Evolutionary conservation across 1,284 basidiomycete genomes (phyloP).

Genomic region (Tremellales sp.): DNA sequence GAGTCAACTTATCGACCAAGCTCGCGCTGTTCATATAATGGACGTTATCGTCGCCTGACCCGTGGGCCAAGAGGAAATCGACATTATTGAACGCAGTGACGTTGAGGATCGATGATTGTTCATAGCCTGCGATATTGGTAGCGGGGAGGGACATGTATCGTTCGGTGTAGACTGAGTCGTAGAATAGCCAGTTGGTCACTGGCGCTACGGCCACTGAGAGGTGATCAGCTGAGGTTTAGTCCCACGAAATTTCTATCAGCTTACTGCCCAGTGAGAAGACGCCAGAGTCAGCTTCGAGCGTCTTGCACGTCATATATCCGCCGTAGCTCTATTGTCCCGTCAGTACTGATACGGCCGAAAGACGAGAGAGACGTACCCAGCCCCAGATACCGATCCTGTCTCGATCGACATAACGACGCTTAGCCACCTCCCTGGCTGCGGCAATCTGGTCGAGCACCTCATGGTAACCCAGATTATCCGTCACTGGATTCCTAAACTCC

Average conservation of each 20-base stretch:
- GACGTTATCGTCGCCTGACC: constrained; percentile 88
- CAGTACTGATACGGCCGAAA: constrained; percentile 1
- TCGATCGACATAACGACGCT: constrained; percentile 51
- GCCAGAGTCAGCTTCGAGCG: constrained; percentile 78
- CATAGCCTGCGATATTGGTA: constrained; percentile 75
- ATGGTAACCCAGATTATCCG: constrained; percentile 75
- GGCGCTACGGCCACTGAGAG: constrained; percentile 32
- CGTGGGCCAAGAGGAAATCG: constrained; percentile 83
- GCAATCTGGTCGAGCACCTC: constrained; percentile 85
- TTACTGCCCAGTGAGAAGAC: constrained; percentile 81
- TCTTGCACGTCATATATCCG: constrained; percentile 86
- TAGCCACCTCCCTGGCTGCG: constrained; percentile 57
- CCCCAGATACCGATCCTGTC: constrained; percentile 89
- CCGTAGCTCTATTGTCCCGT: constrained; percentile 73
- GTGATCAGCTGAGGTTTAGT: neutral
- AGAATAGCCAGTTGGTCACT: constrained; percentile 79
- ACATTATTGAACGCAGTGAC: constrained; percentile 69
- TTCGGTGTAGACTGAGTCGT: constrained; percentile 68
- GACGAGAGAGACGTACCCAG: constrained; percentile 58
- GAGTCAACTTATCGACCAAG: constrained; percentile 85
- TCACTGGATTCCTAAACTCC: constrained; percentile 72
- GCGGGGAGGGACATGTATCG: constrained; percentile 89
- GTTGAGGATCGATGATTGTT: constrained; percentile 75
- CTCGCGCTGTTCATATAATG: constrained; percentile 89
- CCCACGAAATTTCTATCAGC: constrained; percentile 31